Evolutionary conservation across 2,329 filamentous ascomycete genomes (phyloP), one percentile per base, ranked within the genome.

Genomic region (Alternaria arbusti): DNA sequence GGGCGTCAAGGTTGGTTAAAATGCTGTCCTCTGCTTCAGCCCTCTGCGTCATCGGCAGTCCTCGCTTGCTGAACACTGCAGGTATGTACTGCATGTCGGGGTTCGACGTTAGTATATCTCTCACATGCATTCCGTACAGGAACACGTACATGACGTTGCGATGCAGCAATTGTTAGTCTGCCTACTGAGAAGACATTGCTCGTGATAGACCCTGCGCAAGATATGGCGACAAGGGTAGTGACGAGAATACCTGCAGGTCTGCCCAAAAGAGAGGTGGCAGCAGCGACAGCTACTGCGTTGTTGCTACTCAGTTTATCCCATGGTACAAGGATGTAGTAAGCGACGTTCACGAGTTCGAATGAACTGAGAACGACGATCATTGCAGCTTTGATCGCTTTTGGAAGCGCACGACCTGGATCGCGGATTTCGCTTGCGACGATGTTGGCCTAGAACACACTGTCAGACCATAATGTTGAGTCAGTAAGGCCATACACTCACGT

Each of bases 171-270:
- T 0, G 86, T 84, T 83, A 90, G 88, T 26, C 88, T 85, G 9
- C 87, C 86, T 0, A 86, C 85, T 0, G 89, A 85, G 66, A 90
- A 90, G 0, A 87, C 87, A 72, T 89, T 90, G 23, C 87, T 86
- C 0, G 89, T 84, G 0, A 90, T 80, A 1, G 88, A 88, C 2
- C 88, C 88, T 0, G 86, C 87, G 5, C 89, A 87, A 0, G 89
- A 88, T 0, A 89, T 75, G 64, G 86, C 88, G 44, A 90, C 86
- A 1, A 90, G 74, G 0, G 85, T 68, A 1, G 88, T 87, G 2
- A 87, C 83, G 0, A 85, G 65, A 43, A 88, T 82, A 5, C 87
- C 88, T 52, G 85, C 85, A 0, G 76, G 82, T 0, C 79, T 81
- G 3, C 88, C 88, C 2, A 90, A 72, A 2, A 90, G 84, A 17